Base-by-base conservation (phyloP, 2,329 filamentous ascomycete genomes). In the Xenoacremonium recifei region DNA sequence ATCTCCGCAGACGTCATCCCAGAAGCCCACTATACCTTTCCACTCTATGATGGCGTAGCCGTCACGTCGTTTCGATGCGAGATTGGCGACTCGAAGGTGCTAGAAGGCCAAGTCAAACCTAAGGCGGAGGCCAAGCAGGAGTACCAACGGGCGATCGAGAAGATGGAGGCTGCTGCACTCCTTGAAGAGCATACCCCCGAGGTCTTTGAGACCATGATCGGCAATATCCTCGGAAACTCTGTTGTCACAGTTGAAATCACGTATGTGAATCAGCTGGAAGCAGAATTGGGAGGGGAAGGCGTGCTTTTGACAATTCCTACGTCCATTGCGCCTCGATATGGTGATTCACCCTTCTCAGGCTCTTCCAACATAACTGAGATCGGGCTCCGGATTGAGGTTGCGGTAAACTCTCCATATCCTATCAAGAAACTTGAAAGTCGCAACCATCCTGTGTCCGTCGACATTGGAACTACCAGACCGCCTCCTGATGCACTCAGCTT, bases 121-220 rank as follows among this genome's bases (percentile, higher is more conserved):
- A 37, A 30, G 11, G 10, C 10, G 17, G 35, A 37, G 7, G 35
- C 25, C 7, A n/a, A n/a, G 12, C 23, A 19, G 9, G 35, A 30
- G 9, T 35, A 21, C 12, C 6, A 21, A 13, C 19, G 18, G 33
- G 33, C 33, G 3, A 27, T 29, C 6, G 5, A 16, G 4, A 30
- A 17, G 23, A 30, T 20, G 12, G n/a, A 16, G 16, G 16, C 16
- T 9, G 35, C 35, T 9, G 23, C n/a, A 13, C 21, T 37, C 4
- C 20, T 37, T 12, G 35, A 37, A 3, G n/a, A 27, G 21, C 35
- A 37, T 11, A 37, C 35, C 15, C 35, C 35, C 3, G 23, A 37
- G 11, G 21, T 37, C 15, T 37, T 37, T 17, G 17, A 15, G 9
- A 37, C 25, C 10, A 30, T 12, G 1, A 30, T 37, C 4, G 35